phyloP scores from a whole-genome alignment of 441 rosid species.

The Metrosideros polymorpha region DNA sequence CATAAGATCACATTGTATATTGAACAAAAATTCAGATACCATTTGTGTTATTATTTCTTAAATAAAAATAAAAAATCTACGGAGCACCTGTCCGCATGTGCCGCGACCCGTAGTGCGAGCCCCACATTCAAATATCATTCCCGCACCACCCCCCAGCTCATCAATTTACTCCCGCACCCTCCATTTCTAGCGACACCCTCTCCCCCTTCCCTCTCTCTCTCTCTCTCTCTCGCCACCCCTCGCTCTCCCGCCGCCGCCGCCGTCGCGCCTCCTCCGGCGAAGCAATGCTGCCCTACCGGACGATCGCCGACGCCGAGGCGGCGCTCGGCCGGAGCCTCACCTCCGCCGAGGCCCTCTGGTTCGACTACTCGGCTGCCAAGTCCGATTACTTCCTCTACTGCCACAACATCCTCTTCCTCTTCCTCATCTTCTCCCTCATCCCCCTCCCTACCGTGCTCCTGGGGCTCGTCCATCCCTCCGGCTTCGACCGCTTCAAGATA shows the following conservation, averaged over 20 bases:
- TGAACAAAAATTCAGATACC: no score
- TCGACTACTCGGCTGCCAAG: conserved; percentile 69
- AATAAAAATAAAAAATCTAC: background rate
- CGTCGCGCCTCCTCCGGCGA: background rate
- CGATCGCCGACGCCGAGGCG: conserved; percentile 49
- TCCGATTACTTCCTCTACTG: conserved; percentile 79
- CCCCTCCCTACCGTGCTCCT: conserved; percentile 61
- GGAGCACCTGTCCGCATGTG: background rate
- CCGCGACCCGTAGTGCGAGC: background rate
- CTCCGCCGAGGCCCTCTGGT: conserved; percentile 60
- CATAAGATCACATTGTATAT: no score
- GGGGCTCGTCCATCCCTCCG: conserved; percentile 40
- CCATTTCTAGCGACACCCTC: background rate
- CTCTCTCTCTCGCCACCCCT: background rate
- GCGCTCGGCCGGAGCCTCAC: conserved; percentile 81
- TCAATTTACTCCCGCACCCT: background rate
- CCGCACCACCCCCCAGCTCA: background rate
- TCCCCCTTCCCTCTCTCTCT: background rate
- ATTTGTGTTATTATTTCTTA: no score
- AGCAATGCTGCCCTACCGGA: conserved; percentile 63
- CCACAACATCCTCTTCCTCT: conserved; percentile 73
- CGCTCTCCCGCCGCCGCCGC: background rate
- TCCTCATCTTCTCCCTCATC: conserved; percentile 53
- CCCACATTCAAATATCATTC: background rate
- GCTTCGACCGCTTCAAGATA: conserved; percentile 60